phyloP scores from a whole-genome alignment of 2,329 filamentous ascomycete species.

The Aspergillus fijiensis region DNA sequence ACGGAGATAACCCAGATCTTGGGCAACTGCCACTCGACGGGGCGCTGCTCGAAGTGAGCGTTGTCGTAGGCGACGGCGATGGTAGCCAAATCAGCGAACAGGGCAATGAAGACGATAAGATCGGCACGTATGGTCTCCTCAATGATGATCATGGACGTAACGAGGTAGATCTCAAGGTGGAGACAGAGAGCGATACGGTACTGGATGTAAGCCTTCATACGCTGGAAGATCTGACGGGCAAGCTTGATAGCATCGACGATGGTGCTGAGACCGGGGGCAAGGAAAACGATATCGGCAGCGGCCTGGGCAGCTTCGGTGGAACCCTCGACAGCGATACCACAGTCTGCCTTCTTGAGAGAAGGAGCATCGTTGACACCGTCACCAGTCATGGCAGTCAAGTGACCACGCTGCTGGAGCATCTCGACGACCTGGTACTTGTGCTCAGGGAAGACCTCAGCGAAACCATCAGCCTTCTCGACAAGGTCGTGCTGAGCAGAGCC shows the following conservation, averaged over 20 bases:
- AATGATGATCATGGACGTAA: conserved; percentile 76
- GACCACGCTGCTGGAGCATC: conserved; percentile 71
- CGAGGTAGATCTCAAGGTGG: conserved; percentile 73
- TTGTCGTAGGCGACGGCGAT: conserved; percentile 79
- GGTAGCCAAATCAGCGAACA: conserved; percentile 77
- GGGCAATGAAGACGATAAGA: conserved; percentile 74
- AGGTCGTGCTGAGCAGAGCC: conserved; percentile 74
- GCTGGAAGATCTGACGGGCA: conserved; percentile 72
- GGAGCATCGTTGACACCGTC: conserved; percentile 75
- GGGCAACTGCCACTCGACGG: conserved; percentile 76
- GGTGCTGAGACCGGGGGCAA: conserved; percentile 68
- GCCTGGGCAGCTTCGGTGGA: conserved; percentile 71
- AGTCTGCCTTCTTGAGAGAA: conserved; percentile 72
- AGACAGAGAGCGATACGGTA: conserved; percentile 74
- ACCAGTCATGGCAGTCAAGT: conserved; percentile 73
- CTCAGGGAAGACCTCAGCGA: conserved; percentile 72
- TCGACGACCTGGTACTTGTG: conserved; percentile 76
- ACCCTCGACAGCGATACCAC: conserved; percentile 72
- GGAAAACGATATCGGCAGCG: conserved; percentile 72
- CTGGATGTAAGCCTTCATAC: conserved; percentile 75
- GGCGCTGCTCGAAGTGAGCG: conserved; percentile 70
- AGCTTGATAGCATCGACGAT: conserved; percentile 74
- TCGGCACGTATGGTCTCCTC: conserved; percentile 72
- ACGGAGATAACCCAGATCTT: conserved; percentile 73
- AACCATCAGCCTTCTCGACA: conserved; percentile 71